phyloP scores from a whole-genome alignment of 352 stramenopile species.

The Thraustochytrium sp. region DNA sequence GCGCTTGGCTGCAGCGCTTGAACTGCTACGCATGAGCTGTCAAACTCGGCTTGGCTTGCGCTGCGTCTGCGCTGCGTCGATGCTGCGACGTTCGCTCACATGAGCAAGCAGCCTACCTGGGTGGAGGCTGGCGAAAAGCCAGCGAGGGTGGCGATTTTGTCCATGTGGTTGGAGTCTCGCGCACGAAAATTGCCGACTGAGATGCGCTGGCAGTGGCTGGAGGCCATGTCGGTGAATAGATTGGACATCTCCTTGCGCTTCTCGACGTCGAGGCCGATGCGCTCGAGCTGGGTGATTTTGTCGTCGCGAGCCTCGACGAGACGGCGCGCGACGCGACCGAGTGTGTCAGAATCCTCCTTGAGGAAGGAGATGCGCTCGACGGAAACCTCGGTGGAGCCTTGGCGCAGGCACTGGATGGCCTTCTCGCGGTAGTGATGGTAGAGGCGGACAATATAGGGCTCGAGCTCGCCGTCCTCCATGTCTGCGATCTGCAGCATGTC shows the following conservation, averaged over 20 bases:
- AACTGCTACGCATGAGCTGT: background rate
- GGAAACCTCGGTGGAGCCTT: slow-evolving; percentile 17
- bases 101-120: background rate
- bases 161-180: background rate
- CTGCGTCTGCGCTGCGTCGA: no score
- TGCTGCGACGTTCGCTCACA: background rate
- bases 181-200: background rate
- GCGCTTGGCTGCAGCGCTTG: no score
- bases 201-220: background rate
- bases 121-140: background rate
- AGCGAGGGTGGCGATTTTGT: slow-evolving; percentile 24
- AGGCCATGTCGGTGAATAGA: slow-evolving; percentile 24
- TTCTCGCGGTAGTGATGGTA: slow-evolving; percentile 26
- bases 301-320: slow-evolving; percentile 31
- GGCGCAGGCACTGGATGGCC: slow-evolving; percentile 18
- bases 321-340: background rate
- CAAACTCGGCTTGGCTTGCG: no score
- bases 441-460: slow-evolving; percentile 23
- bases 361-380: slow-evolving; percentile 21
- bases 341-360: slow-evolving; percentile 13
- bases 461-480: slow-evolving; percentile 30
- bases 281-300: slow-evolving; percentile 27
- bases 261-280: slow-evolving; percentile 2
- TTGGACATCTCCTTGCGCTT: slow-evolving; percentile 29
- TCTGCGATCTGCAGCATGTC: slow-evolving; percentile 10